Base-by-base conservation (phyloP, 306 rosid genomes). In the Rosa multiflora region DNA sequence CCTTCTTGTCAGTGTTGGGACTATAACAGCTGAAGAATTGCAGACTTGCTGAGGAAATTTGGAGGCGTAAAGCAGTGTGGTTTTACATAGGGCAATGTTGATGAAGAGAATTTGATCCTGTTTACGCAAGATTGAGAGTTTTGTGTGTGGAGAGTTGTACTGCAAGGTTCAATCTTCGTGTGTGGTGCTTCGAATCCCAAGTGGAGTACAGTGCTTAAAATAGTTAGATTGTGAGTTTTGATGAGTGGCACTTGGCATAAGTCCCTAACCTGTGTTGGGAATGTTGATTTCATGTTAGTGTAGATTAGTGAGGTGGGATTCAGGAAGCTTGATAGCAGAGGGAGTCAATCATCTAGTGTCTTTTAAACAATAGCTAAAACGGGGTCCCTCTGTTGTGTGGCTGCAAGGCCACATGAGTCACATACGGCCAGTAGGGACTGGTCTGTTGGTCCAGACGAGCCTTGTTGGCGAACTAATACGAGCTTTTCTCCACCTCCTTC, bases 321-420 rank as follows among this genome's bases (percentile, higher is more conserved):
- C 47, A 11, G 72, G 55, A 83, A 70, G 82, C 66, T 84, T 75
- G 84, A 82, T 72, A 76, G 89, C 81, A 56, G 76, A 79, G 64
- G 10, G 85, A 79, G 55, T 49, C 70, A 48, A 59, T 71, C 56
- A 76, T 48, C 26, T 72, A 67, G 92, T 75, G 90, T 78, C 73
- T 81, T 78, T 75, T 59, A 78, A 87, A 90, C 71, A 84, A 93
- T 93, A 90, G 94, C 93, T 86, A 89, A 93, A 84, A 93, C 94
- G 99, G 99, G 99, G 92, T 93, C 98, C 11, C 97, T 95, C 81
- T 95, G 98, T 90, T 95, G 97, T 91, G 98, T 95, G 97, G 98
- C 98, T 87, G 87, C 99, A 75, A 91, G 99, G 97, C 97, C 98
- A 89, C 99, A 93, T 90, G 98, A 93, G 79, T 90, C 97, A 29